phyloP scores from a whole-genome alignment of 352 stramenopile genomes.

The Globisporangium iwayamae region DNA sequence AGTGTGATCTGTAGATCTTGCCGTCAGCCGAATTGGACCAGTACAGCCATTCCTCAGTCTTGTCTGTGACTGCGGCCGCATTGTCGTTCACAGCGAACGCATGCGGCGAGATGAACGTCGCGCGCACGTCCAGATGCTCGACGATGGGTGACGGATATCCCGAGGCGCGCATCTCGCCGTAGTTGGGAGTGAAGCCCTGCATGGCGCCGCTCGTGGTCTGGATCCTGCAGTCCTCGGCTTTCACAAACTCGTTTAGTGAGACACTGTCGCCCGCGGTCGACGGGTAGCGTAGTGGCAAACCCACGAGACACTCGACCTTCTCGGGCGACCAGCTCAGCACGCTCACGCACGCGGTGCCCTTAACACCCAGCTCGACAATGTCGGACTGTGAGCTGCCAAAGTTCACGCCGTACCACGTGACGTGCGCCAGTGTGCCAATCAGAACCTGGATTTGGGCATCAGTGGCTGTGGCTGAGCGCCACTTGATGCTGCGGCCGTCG shows the following conservation, averaged over 20 bases:
- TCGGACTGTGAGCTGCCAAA: conserved; percentile 33
- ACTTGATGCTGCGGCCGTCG: conserved; percentile 42
- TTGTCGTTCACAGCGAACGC: conserved; percentile 42
- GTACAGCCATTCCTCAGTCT: conserved; percentile 39
- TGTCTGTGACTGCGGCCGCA: background rate
- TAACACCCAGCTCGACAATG: conserved; percentile 36
- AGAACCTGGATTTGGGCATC: conserved; percentile 19
- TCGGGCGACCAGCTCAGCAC: conserved; percentile 37
- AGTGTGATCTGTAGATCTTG: conserved; percentile 54
- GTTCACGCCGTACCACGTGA: conserved; percentile 55
- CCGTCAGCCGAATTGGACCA: conserved; percentile 73
- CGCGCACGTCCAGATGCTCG: conserved; percentile 35
- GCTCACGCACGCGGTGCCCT: conserved; percentile 36
- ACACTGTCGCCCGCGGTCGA: conserved; percentile 3
- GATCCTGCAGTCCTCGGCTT: conserved; percentile 44
- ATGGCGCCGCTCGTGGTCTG: conserved; percentile 45
- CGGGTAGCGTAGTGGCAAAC: conserved; percentile 27
- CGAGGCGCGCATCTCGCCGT: conserved; percentile 43
- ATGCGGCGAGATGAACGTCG: conserved; percentile 35
- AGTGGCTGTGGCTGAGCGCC: conserved; percentile 1
- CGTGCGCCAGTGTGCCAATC: conserved; percentile 39
- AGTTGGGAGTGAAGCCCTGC: conserved; percentile 37
- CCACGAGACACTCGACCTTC: conserved; percentile 56
- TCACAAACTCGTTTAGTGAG: conserved; percentile 15
- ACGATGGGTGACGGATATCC: conserved; percentile 53